Conservation (phyloP, 805 yeast genomes). For the Candida germanica region DNA sequence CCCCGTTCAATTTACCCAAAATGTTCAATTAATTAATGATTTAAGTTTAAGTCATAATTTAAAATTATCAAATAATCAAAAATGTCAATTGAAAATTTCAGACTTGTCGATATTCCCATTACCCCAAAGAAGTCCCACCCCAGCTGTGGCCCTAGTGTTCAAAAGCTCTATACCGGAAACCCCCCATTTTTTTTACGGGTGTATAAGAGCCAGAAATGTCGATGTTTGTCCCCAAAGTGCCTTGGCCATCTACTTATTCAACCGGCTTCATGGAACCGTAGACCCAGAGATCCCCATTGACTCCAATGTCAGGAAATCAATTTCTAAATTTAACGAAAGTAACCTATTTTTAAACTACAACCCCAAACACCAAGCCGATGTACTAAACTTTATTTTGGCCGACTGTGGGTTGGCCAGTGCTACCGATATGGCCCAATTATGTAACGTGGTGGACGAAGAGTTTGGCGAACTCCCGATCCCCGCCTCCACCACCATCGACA, state of each 20-base stretch:
- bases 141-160: constrained; percentile 9
- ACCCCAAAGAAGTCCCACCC: constrained; percentile 1
- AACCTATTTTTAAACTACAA: constrained; percentile 13
- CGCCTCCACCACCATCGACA: constrained; percentile 9
- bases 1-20: not conserved
- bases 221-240: constrained; percentile 28
- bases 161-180: constrained; percentile 2
- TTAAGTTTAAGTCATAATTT: constrained; percentile 22
- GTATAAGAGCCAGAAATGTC: constrained; percentile 21
- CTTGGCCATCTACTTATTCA: constrained; percentile 25
- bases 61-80: constrained; percentile 19
- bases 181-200: constrained; percentile 15
- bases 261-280: constrained; percentile 25
- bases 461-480: constrained; percentile 7
- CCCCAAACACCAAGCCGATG: not conserved
- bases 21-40: constrained; percentile 13
- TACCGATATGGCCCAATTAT: too few relatives aligned
- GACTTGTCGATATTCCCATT: constrained; percentile 17
- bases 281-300: constrained; percentile 14
- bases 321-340: constrained; percentile 14
- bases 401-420: too few relatives aligned
- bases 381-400: too few relatives aligned
- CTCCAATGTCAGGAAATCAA: constrained; percentile 1
- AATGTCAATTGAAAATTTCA: constrained; percentile 21
- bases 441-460: not conserved